phyloP scores from a whole-genome alignment of 2,329 filamentous ascomycete species.

The Fusarium pseudograminearum region DNA sequence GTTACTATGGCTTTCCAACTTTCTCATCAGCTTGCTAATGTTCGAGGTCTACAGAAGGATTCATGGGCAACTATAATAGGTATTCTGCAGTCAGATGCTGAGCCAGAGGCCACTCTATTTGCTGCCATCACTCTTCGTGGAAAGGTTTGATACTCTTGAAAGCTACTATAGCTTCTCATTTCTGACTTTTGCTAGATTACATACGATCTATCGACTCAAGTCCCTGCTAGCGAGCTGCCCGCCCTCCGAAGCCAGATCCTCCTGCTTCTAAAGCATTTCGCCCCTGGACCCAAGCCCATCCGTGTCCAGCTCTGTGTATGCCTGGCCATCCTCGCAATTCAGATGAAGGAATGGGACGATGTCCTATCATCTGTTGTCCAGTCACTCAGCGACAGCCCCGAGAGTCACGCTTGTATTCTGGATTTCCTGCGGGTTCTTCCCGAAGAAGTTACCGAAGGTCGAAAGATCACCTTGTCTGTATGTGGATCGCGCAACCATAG shows the following conservation, averaged over 20 bases:
- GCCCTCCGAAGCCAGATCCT: slow-evolving; percentile 87
- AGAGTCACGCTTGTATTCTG: slow-evolving; percentile 86
- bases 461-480: slow-evolving; percentile 99
- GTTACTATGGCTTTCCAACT: slow-evolving; percentile 26
- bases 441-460: slow-evolving; percentile 98
- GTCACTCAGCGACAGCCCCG: slow-evolving; percentile 79
- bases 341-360: slow-evolving; percentile 96
- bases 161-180: background rate
- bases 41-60: slow-evolving; percentile 72
- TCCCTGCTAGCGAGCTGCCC: slow-evolving; percentile 79
- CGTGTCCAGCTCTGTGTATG: slow-evolving; percentile 95
- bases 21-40: slow-evolving; percentile 20
- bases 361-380: slow-evolving; percentile 85
- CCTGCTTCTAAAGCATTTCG: slow-evolving; percentile 82
- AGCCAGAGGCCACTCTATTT: slow-evolving; percentile 90
- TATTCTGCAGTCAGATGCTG: slow-evolving; percentile 84
- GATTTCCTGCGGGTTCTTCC: slow-evolving; percentile 97
- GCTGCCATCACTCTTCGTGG: slow-evolving; percentile 97
- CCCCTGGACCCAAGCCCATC: slow-evolving; percentile 83
- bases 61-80: slow-evolving; percentile 91
- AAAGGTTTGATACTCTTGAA: slow-evolving; percentile 72
- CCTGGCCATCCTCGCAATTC: slow-evolving; percentile 92
- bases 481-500: slow-evolving; percentile 74
- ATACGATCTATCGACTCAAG: slow-evolving; percentile 89
- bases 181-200: slow-evolving; percentile 76